Base-by-base conservation (phyloP, 2,329 filamentous ascomycete genomes). In the Colletotrichum gloeosporioides region DNA sequence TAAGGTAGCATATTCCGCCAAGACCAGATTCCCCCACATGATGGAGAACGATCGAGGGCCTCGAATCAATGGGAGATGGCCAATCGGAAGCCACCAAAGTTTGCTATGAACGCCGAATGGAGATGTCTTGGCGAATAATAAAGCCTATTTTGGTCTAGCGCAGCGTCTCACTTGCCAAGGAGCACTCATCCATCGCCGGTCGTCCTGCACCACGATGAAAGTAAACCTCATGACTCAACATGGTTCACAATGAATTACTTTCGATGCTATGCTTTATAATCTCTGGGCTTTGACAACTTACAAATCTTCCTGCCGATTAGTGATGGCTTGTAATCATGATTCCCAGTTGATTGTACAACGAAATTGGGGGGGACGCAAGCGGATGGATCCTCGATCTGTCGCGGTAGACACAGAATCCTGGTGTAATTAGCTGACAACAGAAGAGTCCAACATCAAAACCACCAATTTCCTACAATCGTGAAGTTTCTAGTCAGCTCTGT, bases 1-100 rank as follows among this genome's bases (percentile, higher is more conserved):
- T 39, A 6, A 39, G 32, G 61, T 9, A 64, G 39, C 61, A 36
- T 64, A 64, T 64, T 64, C 31, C 61, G 61, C 61, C 61, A 64
- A 64, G 61, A 39, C 61, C 32, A 49, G 44, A 0, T 22, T n/a
- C 0, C 44, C 2, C 44, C 44, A 49, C 44, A 49, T 49, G 6
- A 0, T 49, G 6, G 18, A 49, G 44, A 22, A 49, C 9, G 18
- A 7, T 22, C 18, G 18, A 7, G 18, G 44, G 6, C n/a, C 44
- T 49, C 6, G 2, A 49, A 49, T 0, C 44, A n/a, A 49, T 22
- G n/a, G n/a, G 0, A 22, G 18, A 49, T 49, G n/a, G 10, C 44
- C 44, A 49, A 22, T 49, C n/a, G 44, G 44, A 49, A 49, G 0
- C n/a, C 44, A 49, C 10, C 44, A 49, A 1, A 49, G 44, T 49